Evolutionary conservation across 371 early-diverging fungal species (phyloP), one percentile per base, ranked within the genome.

Genomic region (Haplosporangium sp.): DNA sequence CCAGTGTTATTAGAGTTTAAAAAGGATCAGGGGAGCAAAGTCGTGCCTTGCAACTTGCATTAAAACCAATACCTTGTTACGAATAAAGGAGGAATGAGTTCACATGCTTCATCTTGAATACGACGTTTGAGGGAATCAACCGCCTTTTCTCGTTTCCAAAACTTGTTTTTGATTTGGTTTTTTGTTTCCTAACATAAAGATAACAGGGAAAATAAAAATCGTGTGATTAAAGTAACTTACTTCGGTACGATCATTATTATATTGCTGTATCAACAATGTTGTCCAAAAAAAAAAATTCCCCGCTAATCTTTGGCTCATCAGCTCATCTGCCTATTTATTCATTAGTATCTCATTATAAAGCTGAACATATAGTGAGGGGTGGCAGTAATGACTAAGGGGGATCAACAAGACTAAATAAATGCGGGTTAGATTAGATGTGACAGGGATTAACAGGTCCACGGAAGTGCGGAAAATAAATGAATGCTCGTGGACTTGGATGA

Each of bases 371-470:
- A 47, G 47, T 27, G n/a, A 53, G 53, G 53, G 53, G 20, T 53
- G 65, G 42, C 42, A 74, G 65, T 64, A 50, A 64, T 13, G 42
- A 59, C 19, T 34, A 57, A 67, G 50, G 67, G 67, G 67, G 67
- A 67, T 59, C 60, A 60, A 67, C 17, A 44, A 35, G 50, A 27
- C n/a, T 42, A 3, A 44, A 17, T 44, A 20, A 15, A 60, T 60
- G 60, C 9, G 39, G 5, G 60, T 9, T 8, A 50, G 50, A 50
- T 50, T 8, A 53, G 53, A 20, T 53, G 53, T 53, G 53, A 27
- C 53, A 10, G n/a, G 53, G 53, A 53, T 53, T 10, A 20, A 47
- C 13, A 9, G 13, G 47, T 15, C 47, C 47, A 47, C 27, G 27
- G 27, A 15, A 10, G 27, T 53, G 13, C 3, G 20, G 20, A 20